Evolutionary conservation across 2,329 filamentous ascomycete genomes (phyloP).

Genomic region (Thielaviopsis musarum): DNA sequence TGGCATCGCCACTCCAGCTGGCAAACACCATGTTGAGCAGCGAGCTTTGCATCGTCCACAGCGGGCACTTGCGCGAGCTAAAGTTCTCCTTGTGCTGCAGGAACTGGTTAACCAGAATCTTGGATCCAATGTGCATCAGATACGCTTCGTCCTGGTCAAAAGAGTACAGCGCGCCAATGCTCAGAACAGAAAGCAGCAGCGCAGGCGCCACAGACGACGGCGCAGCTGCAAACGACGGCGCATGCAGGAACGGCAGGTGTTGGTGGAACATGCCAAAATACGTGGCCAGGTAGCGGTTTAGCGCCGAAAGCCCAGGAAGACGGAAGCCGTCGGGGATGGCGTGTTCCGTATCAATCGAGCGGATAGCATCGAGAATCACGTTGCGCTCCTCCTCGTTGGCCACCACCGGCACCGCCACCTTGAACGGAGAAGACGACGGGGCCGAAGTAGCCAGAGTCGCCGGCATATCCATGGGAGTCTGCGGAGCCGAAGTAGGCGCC

Average conservation of each 20-base stretch:
- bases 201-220: constrained; percentile 51
- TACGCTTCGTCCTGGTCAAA: constrained; percentile 97
- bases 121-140: constrained; percentile 92
- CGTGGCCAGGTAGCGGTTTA: constrained; percentile 86
- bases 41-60: constrained; percentile 97
- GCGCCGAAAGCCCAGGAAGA: constrained; percentile 58
- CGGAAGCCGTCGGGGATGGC: constrained; percentile 80
- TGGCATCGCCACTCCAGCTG: constrained; percentile 96
- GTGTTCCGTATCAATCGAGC: constrained; percentile 61
- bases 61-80: constrained; percentile 87
- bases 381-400: constrained; percentile 71
- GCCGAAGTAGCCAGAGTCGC: constrained; percentile 23
- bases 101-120: constrained; percentile 93
- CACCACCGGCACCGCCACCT: constrained; percentile 53
- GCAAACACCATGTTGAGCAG: constrained; percentile 97
- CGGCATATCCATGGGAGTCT: constrained; percentile 15
- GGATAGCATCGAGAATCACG: constrained; percentile 73
- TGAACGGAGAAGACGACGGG: constrained; percentile 43
- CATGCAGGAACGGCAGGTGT: constrained; percentile 88
- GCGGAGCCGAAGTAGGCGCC: constrained; percentile 26
- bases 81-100: constrained; percentile 97
- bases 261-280: constrained; percentile 98
- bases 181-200: constrained; percentile 74
- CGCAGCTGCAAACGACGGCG: constrained; percentile 72
- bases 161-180: constrained; percentile 88